Conservation (phyloP, 768 basidiomycete genomes). For the Candolleomyces aberdarensis region DNA sequence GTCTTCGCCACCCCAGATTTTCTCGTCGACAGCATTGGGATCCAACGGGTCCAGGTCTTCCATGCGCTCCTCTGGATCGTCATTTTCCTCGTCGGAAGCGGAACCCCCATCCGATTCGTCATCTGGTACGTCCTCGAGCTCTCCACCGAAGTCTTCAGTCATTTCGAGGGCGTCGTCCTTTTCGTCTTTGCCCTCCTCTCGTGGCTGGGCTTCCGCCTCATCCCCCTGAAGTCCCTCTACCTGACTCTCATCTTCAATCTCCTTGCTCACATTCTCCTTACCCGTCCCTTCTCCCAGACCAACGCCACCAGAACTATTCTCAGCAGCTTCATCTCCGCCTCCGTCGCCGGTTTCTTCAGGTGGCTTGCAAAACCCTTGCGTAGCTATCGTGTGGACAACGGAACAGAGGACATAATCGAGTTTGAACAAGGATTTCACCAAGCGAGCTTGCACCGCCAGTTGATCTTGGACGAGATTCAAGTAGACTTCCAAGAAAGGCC, state of each 20-base stretch:
- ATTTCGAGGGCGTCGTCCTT: constrained; percentile 86
- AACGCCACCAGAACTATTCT: constrained; percentile 63
- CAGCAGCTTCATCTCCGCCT: constrained; percentile 44
- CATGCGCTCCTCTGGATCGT: constrained; percentile 78
- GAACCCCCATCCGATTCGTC: constrained; percentile 48
- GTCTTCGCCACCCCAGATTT: constrained; percentile 89
- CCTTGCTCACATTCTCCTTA: constrained; percentile 83
- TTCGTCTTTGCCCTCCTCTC: constrained; percentile 44
- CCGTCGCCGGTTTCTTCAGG: constrained; percentile 65
- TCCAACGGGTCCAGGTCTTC: constrained; percentile 82
- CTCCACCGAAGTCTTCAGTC: constrained; percentile 85
- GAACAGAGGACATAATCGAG: constrained; percentile 75
- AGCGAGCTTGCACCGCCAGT: constrained; percentile 52
- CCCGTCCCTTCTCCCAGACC: constrained; percentile 91
- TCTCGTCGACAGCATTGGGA: constrained; percentile 87
- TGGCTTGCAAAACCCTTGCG: constrained; percentile 92
- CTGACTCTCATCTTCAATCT: constrained; percentile 95
- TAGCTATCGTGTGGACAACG: constrained; percentile 67
- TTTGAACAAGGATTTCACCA: constrained; percentile 82
- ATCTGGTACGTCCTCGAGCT: constrained; percentile 76
- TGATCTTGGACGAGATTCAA: constrained; percentile 53
- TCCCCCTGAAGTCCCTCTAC: constrained; percentile 89
- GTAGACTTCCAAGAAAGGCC: constrained; percentile 78
- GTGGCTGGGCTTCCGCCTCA: constrained; percentile 38
- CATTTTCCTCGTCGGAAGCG: constrained; percentile 51